Evolutionary conservation across 2,329 filamentous ascomycete species (phyloP), one percentile per base, ranked within the genome.

Genomic region (Neurospora sp.): DNA sequence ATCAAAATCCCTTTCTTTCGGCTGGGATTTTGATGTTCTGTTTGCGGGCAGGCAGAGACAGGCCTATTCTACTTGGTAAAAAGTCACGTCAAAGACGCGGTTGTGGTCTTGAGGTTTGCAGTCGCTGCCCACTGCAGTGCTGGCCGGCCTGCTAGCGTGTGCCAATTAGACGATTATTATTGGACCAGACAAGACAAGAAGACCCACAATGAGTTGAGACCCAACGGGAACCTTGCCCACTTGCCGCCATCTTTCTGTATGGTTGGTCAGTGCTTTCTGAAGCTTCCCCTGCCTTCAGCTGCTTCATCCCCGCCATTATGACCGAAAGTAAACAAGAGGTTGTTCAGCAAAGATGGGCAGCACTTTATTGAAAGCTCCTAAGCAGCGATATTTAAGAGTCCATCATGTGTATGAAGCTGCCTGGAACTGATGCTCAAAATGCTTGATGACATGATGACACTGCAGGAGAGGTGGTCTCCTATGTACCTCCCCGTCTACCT

Each of bases 1-100:
- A 28, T 4, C 28, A 28, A 28, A 28, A 28, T 28, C 28, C 28
- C 28, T 28, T 66, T 71, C 28, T 28, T 66, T 71, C 28, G 28
- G 28, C 28, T 33, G 28, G 28, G 28, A 33, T 33, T 33, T 33
- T 33, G 28, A 33, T 66, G 41, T 62, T 33, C 52, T 62, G 52
- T 62, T 33, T 62, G 52, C 52, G 52, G 52, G 23, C 52, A 62
- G 52, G 52, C 52, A 62, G 52, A 62, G 23, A 17, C 23, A 8
- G 52, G 28, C 52, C 69, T 36, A 36, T 6, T 36, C 69, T 36
- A 36, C 33, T 36, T 36, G 33, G 33, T 36, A 74, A 72, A 71
- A 46, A 52, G 78, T 79, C 80, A 81, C 79, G 79, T 80, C 79
- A 36, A 62, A 36, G 52, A 62, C 52, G 52, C 52, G 52, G 52